Percentiles rank a stretch among this genome's conserved stretches.
These are phyloP conservation scores for Microdochium trichocladiopsis DNA, from an alignment of 2,329 filamentous ascomycete species.

Conservation along the genomic window DNA sequence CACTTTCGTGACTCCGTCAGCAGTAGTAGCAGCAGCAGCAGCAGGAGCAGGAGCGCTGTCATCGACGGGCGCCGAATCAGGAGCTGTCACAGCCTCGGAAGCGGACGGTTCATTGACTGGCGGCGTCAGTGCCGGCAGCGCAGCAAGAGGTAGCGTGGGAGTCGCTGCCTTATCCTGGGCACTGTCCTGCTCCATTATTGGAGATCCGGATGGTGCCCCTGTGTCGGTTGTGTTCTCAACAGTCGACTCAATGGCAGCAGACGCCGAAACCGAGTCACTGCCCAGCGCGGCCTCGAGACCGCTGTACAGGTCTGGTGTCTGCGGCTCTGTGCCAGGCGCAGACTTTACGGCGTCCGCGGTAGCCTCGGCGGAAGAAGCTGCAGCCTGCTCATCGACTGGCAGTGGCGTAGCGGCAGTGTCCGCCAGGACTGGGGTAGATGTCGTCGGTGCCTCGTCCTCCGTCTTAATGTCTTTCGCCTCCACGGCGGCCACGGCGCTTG, in stretches of 20 bases:
- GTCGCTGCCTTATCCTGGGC: too few species aligned
- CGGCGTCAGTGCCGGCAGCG: too few species aligned
- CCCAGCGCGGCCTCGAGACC: constrained; percentile 37
- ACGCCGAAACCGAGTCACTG: constrained; percentile 11
- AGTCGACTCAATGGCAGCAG: too few species aligned
- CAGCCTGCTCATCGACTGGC: background rate
- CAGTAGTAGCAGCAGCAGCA: background rate
- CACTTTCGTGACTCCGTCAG: background rate
- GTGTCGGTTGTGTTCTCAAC: too few species aligned
- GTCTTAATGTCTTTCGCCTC: background rate
- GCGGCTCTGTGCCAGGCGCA: constrained; percentile 12
- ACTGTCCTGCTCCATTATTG: too few species aligned
- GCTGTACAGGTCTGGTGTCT: constrained; percentile 35
- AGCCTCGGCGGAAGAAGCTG: background rate
- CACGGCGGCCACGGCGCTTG: constrained; percentile 1
- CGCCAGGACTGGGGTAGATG: background rate
- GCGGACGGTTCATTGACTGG: too few species aligned
- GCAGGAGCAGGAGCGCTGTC: too few species aligned
- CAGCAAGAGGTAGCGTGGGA: too few species aligned
- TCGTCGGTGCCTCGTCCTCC: background rate
- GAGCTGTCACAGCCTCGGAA: too few species aligned
- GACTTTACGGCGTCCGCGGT: background rate
- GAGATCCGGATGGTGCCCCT: too few species aligned
- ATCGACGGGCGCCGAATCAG: too few species aligned
- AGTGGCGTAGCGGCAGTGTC: background rate